phyloP scores from a whole-genome alignment of 78 protist species.

The Cavenderia fasciculata region DNA sequence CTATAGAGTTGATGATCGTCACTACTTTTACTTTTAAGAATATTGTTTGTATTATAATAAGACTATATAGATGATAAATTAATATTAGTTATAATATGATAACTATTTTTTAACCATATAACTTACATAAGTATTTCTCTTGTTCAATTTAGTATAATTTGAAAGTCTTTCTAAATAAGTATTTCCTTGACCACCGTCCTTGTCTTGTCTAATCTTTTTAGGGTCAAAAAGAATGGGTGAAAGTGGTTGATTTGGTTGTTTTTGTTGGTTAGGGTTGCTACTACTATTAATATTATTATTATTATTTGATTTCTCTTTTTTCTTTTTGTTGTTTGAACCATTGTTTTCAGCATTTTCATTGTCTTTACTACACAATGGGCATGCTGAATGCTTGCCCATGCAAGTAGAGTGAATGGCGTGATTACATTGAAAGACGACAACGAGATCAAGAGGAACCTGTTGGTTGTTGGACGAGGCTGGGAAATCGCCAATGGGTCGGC shows the following conservation, averaged over 20 bases:
- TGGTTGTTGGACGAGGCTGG: background rate
- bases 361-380: conserved; percentile 65
- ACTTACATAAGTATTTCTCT: too few relatives aligned
- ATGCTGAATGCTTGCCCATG: conserved; percentile 56
- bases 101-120: too few relatives aligned
- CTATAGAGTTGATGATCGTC: too few relatives aligned
- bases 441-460: background rate
- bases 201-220: conserved; percentile 12
- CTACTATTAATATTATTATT: too few relatives aligned
- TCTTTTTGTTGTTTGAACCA: background rate
- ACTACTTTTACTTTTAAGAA: too few relatives aligned
- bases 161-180: conserved; percentile 54
- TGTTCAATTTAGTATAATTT: conserved; percentile 13
- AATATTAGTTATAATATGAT: too few relatives aligned
- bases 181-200: conserved; percentile 21
- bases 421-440: conserved; percentile 26
- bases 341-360: background rate
- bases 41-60: too few relatives aligned
- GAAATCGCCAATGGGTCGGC: conserved; percentile 31
- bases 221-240: too few relatives aligned
- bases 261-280: too few relatives aligned
- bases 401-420: conserved; percentile 56
- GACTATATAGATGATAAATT: too few relatives aligned
- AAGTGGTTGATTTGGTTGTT: too few relatives aligned
- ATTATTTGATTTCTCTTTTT: too few relatives aligned